Percentiles rank a stretch among this genome's conserved stretches.
Conservation (phyloP, 1,139 yeast species). For the Suhomyces atakaporum region DNA sequence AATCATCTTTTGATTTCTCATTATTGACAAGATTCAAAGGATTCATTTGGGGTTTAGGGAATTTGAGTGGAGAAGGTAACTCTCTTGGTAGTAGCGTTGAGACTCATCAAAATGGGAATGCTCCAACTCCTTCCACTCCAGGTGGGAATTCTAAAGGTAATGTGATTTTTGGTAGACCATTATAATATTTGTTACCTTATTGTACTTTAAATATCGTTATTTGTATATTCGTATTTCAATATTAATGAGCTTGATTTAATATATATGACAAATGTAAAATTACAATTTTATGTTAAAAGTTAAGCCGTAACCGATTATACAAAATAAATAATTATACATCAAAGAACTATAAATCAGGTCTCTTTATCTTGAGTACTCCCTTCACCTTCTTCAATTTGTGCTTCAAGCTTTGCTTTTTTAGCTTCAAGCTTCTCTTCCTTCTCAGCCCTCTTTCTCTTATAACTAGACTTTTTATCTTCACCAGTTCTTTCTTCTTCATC, state of each 20-base stretch:
- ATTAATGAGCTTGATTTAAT: slow-evolving; percentile 2
- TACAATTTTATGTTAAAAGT: neutral
- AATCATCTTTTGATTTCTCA: slow-evolving; percentile 40
- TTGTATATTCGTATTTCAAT: slow-evolving; percentile 2
- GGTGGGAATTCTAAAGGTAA: slow-evolving; percentile 26
- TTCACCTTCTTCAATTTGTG: slow-evolving; percentile 11
- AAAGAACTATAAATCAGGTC: slow-evolving; percentile 13
- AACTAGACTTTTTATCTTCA: slow-evolving; percentile 56
- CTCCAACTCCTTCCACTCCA: slow-evolving; percentile 28
- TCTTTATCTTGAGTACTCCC: slow-evolving; percentile 5
- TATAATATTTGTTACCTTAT: slow-evolving; percentile 15
- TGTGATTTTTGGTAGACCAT: slow-evolving; percentile 39
- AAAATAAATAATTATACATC: slow-evolving; percentile 12
- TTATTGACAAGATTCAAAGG: slow-evolving; percentile 45
- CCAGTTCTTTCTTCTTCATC: slow-evolving; percentile 57
- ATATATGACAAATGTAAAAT: too few species aligned
- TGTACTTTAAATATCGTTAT: slow-evolving; percentile 11
- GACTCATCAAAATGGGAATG: slow-evolving; percentile 20
- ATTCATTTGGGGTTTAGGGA: slow-evolving; percentile 54
- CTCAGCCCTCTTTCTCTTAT: slow-evolving; percentile 54
- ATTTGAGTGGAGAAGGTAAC: slow-evolving; percentile 22
- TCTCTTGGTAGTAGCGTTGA: slow-evolving; percentile 13
- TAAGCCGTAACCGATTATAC: slow-evolving; percentile 3
- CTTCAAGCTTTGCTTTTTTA: slow-evolving; percentile 23
- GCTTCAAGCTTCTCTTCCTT: slow-evolving; percentile 34